These are phyloP conservation scores for Colletotrichum sp. DNA, from an alignment of 2,329 filamentous ascomycete species.

Conservation along the genomic window DNA sequence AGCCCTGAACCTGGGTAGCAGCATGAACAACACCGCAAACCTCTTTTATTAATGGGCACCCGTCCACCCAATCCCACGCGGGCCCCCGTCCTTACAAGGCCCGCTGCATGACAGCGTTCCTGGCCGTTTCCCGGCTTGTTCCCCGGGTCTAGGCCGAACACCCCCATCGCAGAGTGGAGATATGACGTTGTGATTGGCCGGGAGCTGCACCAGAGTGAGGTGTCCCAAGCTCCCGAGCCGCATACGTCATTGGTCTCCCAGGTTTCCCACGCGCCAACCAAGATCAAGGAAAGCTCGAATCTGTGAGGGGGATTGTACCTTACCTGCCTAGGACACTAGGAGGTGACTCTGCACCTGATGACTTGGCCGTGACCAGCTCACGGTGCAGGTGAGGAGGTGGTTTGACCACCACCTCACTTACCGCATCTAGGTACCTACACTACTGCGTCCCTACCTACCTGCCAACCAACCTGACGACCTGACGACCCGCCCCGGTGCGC, in stretches of 20 bases:
- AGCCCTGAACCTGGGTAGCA: background rate
- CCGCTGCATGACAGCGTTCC: slow-evolving; percentile 9
- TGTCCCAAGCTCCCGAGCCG: slow-evolving; percentile 22
- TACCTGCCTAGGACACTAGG: background rate
- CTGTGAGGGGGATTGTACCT: background rate
- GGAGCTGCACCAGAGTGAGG: background rate
- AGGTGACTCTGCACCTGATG: background rate
- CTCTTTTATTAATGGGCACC: background rate
- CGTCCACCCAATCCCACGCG: background rate
- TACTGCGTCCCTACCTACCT: background rate
- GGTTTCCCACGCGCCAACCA: slow-evolving; percentile 8
- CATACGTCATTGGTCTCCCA: slow-evolving; percentile 19
- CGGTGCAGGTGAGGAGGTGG: background rate
- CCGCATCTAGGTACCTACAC: background rate
- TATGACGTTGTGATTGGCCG: slow-evolving; percentile 1
- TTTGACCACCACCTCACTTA: background rate
- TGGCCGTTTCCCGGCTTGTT: slow-evolving; percentile 6
- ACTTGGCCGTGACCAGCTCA: background rate
- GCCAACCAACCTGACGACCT: background rate
- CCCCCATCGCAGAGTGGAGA: background rate
- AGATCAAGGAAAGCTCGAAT: slow-evolving; percentile 20
- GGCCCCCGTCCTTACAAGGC: background rate
- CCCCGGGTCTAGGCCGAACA: background rate
- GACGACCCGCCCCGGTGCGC: background rate
- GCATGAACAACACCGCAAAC: background rate